Evolutionary conservation across 2,329 filamentous ascomycete genomes (phyloP).

Genomic region (Scedosporium apiospermum): DNA sequence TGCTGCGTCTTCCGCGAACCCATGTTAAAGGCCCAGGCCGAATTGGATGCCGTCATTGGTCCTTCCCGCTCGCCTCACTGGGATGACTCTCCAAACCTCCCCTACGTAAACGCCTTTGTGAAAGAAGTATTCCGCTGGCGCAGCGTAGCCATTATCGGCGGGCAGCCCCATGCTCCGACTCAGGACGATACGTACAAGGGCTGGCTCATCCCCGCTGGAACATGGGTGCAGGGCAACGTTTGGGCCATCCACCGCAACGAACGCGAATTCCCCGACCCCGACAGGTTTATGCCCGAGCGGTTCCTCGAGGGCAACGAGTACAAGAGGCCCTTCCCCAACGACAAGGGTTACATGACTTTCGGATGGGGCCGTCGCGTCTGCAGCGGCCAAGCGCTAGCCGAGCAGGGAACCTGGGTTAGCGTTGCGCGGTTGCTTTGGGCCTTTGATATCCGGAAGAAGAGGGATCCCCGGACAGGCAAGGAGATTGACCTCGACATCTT

Average conservation of each 20-base stretch:
- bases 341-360: constrained; percentile 44
- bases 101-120: constrained; percentile 43
- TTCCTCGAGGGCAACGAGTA: constrained; percentile 28
- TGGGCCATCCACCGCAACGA: constrained; percentile 21
- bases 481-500: constrained; percentile 47
- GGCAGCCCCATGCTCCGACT: constrained; percentile 38
- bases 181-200: constrained; percentile 37
- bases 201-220: constrained; percentile 37
- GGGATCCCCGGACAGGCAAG: constrained; percentile 24
- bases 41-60: constrained; percentile 43
- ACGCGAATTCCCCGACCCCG: constrained; percentile 35
- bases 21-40: constrained; percentile 33
- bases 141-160: constrained; percentile 40
- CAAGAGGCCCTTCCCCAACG: constrained; percentile 35
- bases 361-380: constrained; percentile 47
- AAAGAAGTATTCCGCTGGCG: constrained; percentile 50
- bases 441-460: constrained; percentile 36
- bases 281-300: constrained; percentile 33
- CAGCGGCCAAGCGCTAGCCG: constrained; percentile 45
- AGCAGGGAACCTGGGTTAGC: constrained; percentile 50
- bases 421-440: constrained; percentile 48
- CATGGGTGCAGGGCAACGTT: constrained; percentile 39
- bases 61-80: constrained; percentile 34
- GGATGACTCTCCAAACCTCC: constrained; percentile 36
- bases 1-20: constrained; percentile 39